Evolutionary conservation across 2,329 filamentous ascomycete species (phyloP).

Genomic region (Sarocladiaceae sp.): DNA sequence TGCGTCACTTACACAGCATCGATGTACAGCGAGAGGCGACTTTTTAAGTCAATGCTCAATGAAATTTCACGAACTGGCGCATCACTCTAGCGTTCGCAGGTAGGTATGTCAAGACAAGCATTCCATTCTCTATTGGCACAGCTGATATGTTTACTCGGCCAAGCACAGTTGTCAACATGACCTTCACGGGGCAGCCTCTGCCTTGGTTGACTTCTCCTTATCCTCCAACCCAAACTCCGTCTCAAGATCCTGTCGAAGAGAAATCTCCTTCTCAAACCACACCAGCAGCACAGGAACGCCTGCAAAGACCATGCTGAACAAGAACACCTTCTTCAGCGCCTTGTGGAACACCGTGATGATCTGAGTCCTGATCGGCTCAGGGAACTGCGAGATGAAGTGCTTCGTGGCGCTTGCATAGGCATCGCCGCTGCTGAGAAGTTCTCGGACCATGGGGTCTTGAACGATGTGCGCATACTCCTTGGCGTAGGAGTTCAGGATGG

Average conservation of each 20-base stretch:
- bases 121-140: too few species aligned
- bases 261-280: constrained; percentile 21
- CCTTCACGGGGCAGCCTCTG: neutral
- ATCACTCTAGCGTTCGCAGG: too few species aligned
- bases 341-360: constrained; percentile 21
- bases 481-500: constrained; percentile 20
- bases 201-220: constrained; percentile 8
- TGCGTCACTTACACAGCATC: too few species aligned
- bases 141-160: too few species aligned
- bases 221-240: constrained; percentile 23
- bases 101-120: too few species aligned
- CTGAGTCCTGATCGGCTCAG: constrained; percentile 14
- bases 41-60: too few species aligned
- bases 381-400: constrained; percentile 19
- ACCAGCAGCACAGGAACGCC: constrained; percentile 18
- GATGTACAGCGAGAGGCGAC: too few species aligned
- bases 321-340: constrained; percentile 19
- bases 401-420: constrained; percentile 24
- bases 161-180: neutral
- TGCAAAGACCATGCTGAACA: constrained; percentile 17
- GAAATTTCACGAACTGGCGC: too few species aligned
- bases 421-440: constrained; percentile 18
- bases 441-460: constrained; percentile 14
- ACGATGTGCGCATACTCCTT: constrained; percentile 18
- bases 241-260: constrained; percentile 21